phyloP scores from a whole-genome alignment of 768 basidiomycete species.

The Chalciporus chontae region DNA sequence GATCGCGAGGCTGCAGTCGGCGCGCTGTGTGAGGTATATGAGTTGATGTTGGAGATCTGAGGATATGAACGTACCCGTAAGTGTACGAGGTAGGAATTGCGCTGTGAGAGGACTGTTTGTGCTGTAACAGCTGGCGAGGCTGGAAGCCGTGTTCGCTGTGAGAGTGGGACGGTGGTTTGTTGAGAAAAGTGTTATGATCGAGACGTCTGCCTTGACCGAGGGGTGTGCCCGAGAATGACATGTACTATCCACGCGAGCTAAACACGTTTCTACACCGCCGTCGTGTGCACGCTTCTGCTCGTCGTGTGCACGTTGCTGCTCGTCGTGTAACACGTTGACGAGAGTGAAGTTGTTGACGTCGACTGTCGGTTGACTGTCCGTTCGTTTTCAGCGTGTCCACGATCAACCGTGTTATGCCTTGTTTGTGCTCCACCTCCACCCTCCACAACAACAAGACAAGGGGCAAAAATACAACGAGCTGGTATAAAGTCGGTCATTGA shows the following conservation, averaged over 20 bases:
- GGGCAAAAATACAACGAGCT: not conserved
- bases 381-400: conserved; percentile 2
- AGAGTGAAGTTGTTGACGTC: not conserved
- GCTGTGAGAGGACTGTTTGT: conserved; percentile 36
- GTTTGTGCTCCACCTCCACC: conserved; percentile 18
- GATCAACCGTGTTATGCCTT: conserved; percentile 24
- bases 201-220: conserved; percentile 84
- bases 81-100: conserved; percentile 60
- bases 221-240: conserved; percentile 86
- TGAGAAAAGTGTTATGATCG: conserved; percentile 76
- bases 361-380: not conserved
- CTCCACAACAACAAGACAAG: conserved; percentile 1
- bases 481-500: conserved; percentile 16
- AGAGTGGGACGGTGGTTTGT: conserved; percentile 42
- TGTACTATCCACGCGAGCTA: conserved; percentile 36
- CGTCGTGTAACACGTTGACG: conserved; percentile 13
- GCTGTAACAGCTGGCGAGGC: conserved; percentile 22
- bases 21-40: conserved; percentile 39
- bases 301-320: conserved; percentile 9
- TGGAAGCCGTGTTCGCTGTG: conserved; percentile 27
- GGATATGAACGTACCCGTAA: conserved; percentile 52
- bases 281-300: conserved; percentile 4
- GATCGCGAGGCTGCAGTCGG: conserved; percentile 55
- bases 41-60: conserved; percentile 11
- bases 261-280: conserved; percentile 21